A percentile compares a stretch with the other conserved stretches of the same genome.
phyloP scores from a whole-genome alignment of 352 stramenopile genomes.

The Vaucheria bursata region DNA sequence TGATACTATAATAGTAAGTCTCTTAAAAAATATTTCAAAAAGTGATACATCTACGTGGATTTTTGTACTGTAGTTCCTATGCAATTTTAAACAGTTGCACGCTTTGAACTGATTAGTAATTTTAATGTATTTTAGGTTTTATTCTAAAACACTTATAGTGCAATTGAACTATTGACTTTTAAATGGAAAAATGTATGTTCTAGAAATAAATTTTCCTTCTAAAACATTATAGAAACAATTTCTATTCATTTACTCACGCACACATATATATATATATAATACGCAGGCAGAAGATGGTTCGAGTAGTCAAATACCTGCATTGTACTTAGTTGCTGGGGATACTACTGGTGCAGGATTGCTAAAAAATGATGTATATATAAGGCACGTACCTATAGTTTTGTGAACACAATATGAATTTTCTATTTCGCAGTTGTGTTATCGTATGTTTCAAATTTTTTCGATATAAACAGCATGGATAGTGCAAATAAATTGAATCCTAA shows the following conservation, averaged over 20 bases:
- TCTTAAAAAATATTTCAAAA: not conserved
- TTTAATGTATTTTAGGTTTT: not conserved
- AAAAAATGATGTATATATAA: slow-evolving; percentile 41
- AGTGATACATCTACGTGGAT: not conserved
- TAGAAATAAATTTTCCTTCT: not conserved
- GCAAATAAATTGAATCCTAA: not conserved
- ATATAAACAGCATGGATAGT: not conserved
- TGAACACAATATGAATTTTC: not conserved
- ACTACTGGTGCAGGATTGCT: slow-evolving; percentile 23
- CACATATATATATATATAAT: not conserved
- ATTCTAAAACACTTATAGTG: not conserved
- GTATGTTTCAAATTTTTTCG: not conserved
- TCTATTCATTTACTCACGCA: not conserved
- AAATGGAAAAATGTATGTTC: not conserved
- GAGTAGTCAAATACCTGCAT: slow-evolving; percentile 9
- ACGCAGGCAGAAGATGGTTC: not conserved
- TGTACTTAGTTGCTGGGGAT: slow-evolving; percentile 47
- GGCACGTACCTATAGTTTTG: not conserved
- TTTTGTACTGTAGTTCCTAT: not conserved
- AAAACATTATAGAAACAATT: not conserved
- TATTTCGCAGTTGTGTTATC: not conserved
- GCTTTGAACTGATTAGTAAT: not conserved
- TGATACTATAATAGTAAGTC: not conserved
- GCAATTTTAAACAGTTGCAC: not conserved
- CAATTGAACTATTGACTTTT: not conserved